A percentile compares a stretch with the other conserved stretches of the same genome.
These are phyloP conservation scores for Pleurotus platypus DNA, from an alignment of 768 basidiomycete genomes.

Conservation along the genomic window DNA sequence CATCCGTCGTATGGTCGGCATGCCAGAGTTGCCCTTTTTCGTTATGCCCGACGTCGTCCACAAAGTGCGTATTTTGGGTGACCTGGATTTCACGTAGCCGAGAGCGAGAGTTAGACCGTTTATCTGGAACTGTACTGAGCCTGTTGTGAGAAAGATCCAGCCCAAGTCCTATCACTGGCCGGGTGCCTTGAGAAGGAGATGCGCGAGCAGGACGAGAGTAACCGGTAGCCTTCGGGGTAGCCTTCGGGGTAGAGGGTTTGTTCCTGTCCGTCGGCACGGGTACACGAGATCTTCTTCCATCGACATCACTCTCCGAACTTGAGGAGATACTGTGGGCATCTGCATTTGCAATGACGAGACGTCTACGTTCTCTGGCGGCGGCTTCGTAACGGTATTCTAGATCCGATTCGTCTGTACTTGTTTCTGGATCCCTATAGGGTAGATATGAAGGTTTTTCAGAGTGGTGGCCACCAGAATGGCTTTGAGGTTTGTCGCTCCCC, in stretches of 20 bases:
- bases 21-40: slow-evolving; percentile 6
- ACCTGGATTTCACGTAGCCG: slow-evolving; percentile 11
- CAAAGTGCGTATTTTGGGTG: not conserved
- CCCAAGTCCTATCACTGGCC: slow-evolving; percentile 3
- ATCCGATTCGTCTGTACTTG: slow-evolving; percentile 38
- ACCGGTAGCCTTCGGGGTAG: not conserved
- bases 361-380: slow-evolving; percentile 32
- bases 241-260: not conserved
- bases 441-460: slow-evolving; percentile 20
- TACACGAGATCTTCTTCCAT: slow-evolving; percentile 12
- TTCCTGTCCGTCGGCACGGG: slow-evolving; percentile 4
- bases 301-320: slow-evolving; percentile 36
- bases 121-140: not conserved
- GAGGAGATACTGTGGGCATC: slow-evolving; percentile 27
- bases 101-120: slow-evolving; percentile 10
- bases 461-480: slow-evolving; percentile 22
- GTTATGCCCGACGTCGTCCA: slow-evolving; percentile 7
- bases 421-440: slow-evolving; percentile 16
- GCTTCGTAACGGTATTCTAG: slow-evolving; percentile 36
- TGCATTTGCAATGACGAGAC: slow-evolving; percentile 42
- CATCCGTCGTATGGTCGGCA: not conserved
- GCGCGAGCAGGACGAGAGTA: too few relatives aligned
- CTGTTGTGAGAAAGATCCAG: not conserved
- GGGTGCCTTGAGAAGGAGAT: not conserved
- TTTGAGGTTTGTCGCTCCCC: not conserved